These are phyloP conservation scores for Mitragyna speciosa DNA, from an alignment of 257 asterid species.

Conservation along the genomic window DNA sequence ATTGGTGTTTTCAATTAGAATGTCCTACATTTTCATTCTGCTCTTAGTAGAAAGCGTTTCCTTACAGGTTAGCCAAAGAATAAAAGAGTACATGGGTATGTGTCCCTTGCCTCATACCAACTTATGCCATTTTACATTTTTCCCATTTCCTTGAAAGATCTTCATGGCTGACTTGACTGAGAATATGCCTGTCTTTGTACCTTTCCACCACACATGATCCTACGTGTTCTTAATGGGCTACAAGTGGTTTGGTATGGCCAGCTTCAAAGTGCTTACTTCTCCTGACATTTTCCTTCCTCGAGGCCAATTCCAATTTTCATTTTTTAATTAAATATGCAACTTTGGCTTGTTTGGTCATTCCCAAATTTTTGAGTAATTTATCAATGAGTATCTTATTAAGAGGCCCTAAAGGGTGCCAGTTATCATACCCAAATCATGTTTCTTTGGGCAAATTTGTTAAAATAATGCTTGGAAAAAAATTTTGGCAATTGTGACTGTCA, in stretches of 20 bases:
- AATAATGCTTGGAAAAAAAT: too few relatives aligned
- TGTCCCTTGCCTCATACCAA: not conserved
- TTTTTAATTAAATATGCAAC: too few relatives aligned
- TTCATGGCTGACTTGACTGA: not conserved
- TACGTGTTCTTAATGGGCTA: too few relatives aligned
- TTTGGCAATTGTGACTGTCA: too few relatives aligned
- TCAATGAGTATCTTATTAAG: too few relatives aligned
- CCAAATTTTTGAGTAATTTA: too few relatives aligned
- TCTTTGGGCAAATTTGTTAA: too few relatives aligned
- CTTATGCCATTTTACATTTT: not conserved
- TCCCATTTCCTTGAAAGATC: not conserved
- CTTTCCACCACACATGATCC: not conserved
- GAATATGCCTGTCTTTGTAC: not conserved
- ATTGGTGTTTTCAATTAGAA: too few relatives aligned
- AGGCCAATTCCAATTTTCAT: not conserved
- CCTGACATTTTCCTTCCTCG: not conserved
- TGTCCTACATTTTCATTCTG: too few relatives aligned
- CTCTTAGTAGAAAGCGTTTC: too few relatives aligned
- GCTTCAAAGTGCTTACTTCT: too few relatives aligned
- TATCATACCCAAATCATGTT: not conserved
- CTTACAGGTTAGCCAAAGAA: too few relatives aligned
- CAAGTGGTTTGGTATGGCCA: not conserved
- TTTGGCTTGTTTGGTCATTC: not conserved
- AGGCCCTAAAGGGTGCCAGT: not conserved
- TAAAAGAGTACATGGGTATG: not conserved